Evolutionary conservation across 768 basidiomycete genomes (phyloP).

Genomic region (Ephemerocybe angulata): DNA sequence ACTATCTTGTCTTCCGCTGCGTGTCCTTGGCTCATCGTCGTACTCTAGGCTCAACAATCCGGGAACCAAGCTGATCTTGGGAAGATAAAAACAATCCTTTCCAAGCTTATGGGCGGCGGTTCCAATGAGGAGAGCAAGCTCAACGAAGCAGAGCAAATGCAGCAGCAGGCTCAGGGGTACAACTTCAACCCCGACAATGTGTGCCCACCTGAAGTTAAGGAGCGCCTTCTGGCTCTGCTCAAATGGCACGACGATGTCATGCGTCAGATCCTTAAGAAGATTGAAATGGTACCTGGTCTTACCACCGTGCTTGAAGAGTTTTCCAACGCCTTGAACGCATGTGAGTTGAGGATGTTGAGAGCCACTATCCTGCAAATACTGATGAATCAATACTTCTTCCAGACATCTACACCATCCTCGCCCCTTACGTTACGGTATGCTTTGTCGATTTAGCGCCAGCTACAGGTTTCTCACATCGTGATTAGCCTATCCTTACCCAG

Average conservation of each 20-base stretch:
- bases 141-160: constrained; percentile 51
- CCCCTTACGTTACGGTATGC: constrained; percentile 58
- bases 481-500: constrained; percentile 58
- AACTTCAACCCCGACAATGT: constrained; percentile 59
- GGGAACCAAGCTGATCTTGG: constrained; percentile 32
- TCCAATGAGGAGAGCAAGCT: constrained; percentile 37
- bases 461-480: not conserved
- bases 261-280: constrained; percentile 47
- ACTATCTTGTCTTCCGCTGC: too few species aligned
- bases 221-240: constrained; percentile 50
- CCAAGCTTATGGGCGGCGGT: constrained; percentile 48
- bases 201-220: constrained; percentile 61
- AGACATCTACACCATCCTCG: constrained; percentile 66
- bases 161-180: constrained; percentile 54
- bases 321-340: constrained; percentile 63
- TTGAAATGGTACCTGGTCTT: constrained; percentile 66
- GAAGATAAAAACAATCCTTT: constrained; percentile 41
- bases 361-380: not conserved
- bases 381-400: not conserved
- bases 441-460: not conserved
- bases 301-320: constrained; percentile 54
- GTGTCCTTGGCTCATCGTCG: not conserved
- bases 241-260: constrained; percentile 64
- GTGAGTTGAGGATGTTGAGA: constrained; percentile 33
- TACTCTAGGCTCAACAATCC: constrained; percentile 29